Base-by-base conservation (phyloP, 2,329 filamentous ascomycete species). In the Fusarium drepaniforme region DNA sequence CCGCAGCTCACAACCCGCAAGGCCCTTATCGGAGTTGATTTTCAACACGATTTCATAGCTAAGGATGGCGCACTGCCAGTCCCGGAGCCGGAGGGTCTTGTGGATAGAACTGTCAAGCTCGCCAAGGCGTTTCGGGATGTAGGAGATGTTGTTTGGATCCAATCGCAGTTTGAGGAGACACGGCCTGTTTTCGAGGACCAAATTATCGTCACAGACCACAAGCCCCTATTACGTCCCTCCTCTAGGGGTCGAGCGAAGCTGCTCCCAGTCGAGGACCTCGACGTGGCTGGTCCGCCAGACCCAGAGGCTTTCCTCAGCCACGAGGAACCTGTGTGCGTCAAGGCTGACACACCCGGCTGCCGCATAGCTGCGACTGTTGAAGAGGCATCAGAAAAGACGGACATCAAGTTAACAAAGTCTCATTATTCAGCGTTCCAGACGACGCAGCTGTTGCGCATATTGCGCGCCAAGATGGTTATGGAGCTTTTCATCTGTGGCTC, bases 401-500 rank as follows among this genome's bases (percentile, higher is more conserved):
- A 93, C 71, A 79, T 88, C 51, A 80, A 86, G 56, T 81, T 91
- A 65, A 85, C 88, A 64, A 98, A 98, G 82, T 91, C 91, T 7
- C 90, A 94, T 76, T 98, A 98, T 83, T 98, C 97, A 5, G 96
- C 96, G 16, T 96, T 98, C 80, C 90, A 91, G 64, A 91, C 90
- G 11, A 94, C 93, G 0, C 89, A 90, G 59, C 87, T 98, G 18
- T 88, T 98, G 9, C 88, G 93, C 60, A 88, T 91, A n/a, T 85
- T 98, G 56, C 91, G 96, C n/a, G 91, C 92, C n/a, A 93, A 92
- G 73, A 92, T 98, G 75, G 91, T 97, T 68, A 98, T 95, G 3
- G 94, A 98, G 78, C 86, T 99, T 15, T 98, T 94, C 83, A 90
- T 98, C 28, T 97, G 94, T 79, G 97, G 97, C 25, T 93, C 93